Percentiles rank a stretch among this genome's conserved stretches.
Conservation (phyloP, 2,329 filamentous ascomycete genomes). For the Scortechinia acanthostroma region DNA sequence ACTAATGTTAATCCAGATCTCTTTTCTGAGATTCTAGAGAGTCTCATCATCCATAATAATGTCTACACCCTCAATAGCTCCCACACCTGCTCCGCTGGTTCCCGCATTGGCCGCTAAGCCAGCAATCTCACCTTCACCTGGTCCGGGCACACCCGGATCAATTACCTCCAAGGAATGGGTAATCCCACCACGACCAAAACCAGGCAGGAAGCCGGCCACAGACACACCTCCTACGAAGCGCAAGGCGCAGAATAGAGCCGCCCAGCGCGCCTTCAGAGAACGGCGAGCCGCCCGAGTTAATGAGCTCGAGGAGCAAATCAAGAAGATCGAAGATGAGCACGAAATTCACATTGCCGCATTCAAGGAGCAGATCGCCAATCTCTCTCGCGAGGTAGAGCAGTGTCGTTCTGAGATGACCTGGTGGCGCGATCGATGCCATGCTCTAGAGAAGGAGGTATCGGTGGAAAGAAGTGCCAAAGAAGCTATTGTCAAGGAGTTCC, state of each 20-base stretch:
- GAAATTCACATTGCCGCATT: slow-evolving; percentile 49
- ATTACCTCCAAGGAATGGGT: slow-evolving; percentile 82
- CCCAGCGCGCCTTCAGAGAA: slow-evolving; percentile 84
- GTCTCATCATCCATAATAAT: not conserved
- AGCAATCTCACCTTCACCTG: not conserved
- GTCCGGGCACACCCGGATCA: slow-evolving; percentile 15
- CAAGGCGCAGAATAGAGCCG: slow-evolving; percentile 88
- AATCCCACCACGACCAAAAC: slow-evolving; percentile 76
- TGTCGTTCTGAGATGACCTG: slow-evolving; percentile 17
- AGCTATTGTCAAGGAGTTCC: slow-evolving; percentile 19
- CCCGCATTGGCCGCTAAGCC: not conserved
- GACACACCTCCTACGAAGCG: slow-evolving; percentile 89
- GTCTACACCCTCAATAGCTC: not conserved
- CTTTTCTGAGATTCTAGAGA: too few relatives aligned
- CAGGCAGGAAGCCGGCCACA: slow-evolving; percentile 86
- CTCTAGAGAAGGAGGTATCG: slow-evolving; percentile 51
- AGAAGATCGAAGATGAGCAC: slow-evolving; percentile 48
- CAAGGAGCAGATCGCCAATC: slow-evolving; percentile 43
- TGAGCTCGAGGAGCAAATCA: slow-evolving; percentile 63
- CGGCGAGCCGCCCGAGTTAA: slow-evolving; percentile 77
- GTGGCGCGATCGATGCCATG: slow-evolving; percentile 51
- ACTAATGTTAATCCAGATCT: not conserved
- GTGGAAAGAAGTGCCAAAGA: slow-evolving; percentile 43
- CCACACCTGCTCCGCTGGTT: not conserved
- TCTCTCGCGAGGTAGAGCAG: slow-evolving; percentile 58